Evolutionary conservation across 441 rosid genomes (phyloP), one percentile per base, ranked within the genome.

Genomic region (Theobroma grandiflorum): DNA sequence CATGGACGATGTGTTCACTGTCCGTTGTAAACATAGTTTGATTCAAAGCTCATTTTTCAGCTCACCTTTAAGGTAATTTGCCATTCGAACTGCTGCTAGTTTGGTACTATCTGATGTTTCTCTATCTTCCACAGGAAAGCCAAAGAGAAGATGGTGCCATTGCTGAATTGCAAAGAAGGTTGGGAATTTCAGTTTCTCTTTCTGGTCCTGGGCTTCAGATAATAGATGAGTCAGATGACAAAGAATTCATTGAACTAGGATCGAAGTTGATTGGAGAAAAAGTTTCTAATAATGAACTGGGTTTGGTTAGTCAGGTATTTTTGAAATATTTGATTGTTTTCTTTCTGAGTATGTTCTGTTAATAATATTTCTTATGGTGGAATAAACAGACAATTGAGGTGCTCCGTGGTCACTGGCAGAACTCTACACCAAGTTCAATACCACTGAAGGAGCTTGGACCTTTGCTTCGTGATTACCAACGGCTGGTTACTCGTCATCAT

Each of bases 391-490:
- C 88, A 82, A 84, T 87, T 80, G 85, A 83, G 90, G 89, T 91
- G 35, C 84, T 94, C 77, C 98, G 98, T 78, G 89, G 91, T 59
- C 96, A 91, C 78, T 95, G 99, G 99, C 90, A 83, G 87, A 87
- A 82, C 76, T 80, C 91, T 83, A 78, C 88, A 15, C 91, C 95
- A 4, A 81, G 69, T 76, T 88, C 92, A 78, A 78, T 93, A 81
- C 88, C 82, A 73, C 83, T 95, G 20, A 91, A 91, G 86, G 98
- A 97, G 89, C 92, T 97, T 74, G 90, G 91, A 74, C 93, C 98
- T 55, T 89, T 97, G 85, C 93, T 95, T 77, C 93, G 91, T 78
- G 99, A 97, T 84, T 95, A 97, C 82, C 98, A 94, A 76, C 91
- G 95, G 59, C 79, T 97, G 78, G 79, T 95, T 75, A 74, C 90